Percentiles rank a stretch among this genome's conserved stretches.
These are phyloP conservation scores for Parathielavia appendiculata DNA, from an alignment of 495 filamentous ascomycete species.

Conservation along the genomic window DNA sequence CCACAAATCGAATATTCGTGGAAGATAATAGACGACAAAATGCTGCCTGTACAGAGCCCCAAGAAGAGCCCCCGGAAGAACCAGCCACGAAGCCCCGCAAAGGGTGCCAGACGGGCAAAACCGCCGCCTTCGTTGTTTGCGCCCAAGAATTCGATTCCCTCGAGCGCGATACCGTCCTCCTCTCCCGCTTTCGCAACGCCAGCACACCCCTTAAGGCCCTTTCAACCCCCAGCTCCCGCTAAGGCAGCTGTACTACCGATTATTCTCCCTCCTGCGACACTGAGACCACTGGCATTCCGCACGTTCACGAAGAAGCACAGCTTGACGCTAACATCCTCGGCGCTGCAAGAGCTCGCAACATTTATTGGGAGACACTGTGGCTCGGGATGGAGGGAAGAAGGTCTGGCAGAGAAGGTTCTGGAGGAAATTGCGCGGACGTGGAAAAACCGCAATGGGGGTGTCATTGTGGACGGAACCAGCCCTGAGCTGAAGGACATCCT, in stretches of 20 bases:
- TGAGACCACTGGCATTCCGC: slow-evolving; percentile 88
- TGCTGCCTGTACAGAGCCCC: slow-evolving; percentile 31
- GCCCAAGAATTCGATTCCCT: slow-evolving; percentile 30
- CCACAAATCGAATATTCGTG: not conserved
- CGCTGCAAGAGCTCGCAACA: slow-evolving; percentile 72
- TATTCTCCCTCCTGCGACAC: slow-evolving; percentile 74
- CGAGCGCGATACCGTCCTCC: slow-evolving; percentile 68
- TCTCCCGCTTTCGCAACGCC: slow-evolving; percentile 87
- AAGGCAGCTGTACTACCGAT: slow-evolving; percentile 82
- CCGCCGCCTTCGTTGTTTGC: slow-evolving; percentile 37
- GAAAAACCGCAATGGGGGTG: slow-evolving; percentile 77
- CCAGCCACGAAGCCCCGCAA: slow-evolving; percentile 14
- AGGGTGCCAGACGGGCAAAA: slow-evolving; percentile 29
- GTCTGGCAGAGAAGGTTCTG: slow-evolving; percentile 82
- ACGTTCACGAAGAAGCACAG: slow-evolving; percentile 98
- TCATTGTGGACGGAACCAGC: slow-evolving; percentile 83
- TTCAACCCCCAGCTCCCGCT: slow-evolving; percentile 45
- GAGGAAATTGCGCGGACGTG: slow-evolving; percentile 87
- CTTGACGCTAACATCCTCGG: slow-evolving; percentile 83
- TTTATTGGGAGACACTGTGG: slow-evolving; percentile 94
- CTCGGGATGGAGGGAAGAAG: slow-evolving; percentile 93
- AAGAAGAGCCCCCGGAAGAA: slow-evolving; percentile 27
- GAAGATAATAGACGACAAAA: slow-evolving; percentile 16
- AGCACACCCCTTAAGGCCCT: slow-evolving; percentile 62
- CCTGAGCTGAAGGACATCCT: slow-evolving; percentile 72